Evolutionary conservation across 2,329 filamentous ascomycete species (phyloP).

Genomic region (Fusarium fujikuroi): DNA sequence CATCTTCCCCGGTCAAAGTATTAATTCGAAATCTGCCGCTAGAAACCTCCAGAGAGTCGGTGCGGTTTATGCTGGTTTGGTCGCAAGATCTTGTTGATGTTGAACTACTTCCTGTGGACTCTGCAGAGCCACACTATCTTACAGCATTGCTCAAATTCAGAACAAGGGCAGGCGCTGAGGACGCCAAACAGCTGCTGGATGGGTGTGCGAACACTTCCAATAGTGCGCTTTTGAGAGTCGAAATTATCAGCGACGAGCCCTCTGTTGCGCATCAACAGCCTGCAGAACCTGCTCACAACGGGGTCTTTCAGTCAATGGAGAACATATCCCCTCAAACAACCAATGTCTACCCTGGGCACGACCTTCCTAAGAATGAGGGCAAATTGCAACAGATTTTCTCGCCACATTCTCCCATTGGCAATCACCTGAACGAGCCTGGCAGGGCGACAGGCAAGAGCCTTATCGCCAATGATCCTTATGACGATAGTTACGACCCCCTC

Average conservation of each 20-base stretch:
- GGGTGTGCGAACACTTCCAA: slow-evolving; percentile 63
- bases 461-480: slow-evolving; percentile 71
- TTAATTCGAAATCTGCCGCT: slow-evolving; percentile 65
- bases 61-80: slow-evolving; percentile 68
- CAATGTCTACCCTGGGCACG: slow-evolving; percentile 61
- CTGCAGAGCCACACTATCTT: slow-evolving; percentile 61
- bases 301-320: slow-evolving; percentile 69
- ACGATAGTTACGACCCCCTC: slow-evolving; percentile 75
- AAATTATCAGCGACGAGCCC: slow-evolving; percentile 61
- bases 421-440: slow-evolving; percentile 70
- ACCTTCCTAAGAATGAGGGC: slow-evolving; percentile 69
- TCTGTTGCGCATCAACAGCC: slow-evolving; percentile 44
- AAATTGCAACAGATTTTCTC: slow-evolving; percentile 73
- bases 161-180: slow-evolving; percentile 61
- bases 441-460: slow-evolving; percentile 75
- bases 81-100: slow-evolving; percentile 65
- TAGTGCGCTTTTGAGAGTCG: slow-evolving; percentile 50
- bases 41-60: slow-evolving; percentile 63
- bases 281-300: slow-evolving; percentile 60
- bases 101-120: slow-evolving; percentile 62
- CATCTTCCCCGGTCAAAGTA: slow-evolving; percentile 53
- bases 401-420: slow-evolving; percentile 77
- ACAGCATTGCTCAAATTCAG: slow-evolving; percentile 66
- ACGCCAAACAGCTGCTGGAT: slow-evolving; percentile 68
- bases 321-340: slow-evolving; percentile 71